These are phyloP conservation scores for Hypoxylon sp. DNA, from an alignment of 2,329 filamentous ascomycete genomes.

Conservation along the genomic window DNA sequence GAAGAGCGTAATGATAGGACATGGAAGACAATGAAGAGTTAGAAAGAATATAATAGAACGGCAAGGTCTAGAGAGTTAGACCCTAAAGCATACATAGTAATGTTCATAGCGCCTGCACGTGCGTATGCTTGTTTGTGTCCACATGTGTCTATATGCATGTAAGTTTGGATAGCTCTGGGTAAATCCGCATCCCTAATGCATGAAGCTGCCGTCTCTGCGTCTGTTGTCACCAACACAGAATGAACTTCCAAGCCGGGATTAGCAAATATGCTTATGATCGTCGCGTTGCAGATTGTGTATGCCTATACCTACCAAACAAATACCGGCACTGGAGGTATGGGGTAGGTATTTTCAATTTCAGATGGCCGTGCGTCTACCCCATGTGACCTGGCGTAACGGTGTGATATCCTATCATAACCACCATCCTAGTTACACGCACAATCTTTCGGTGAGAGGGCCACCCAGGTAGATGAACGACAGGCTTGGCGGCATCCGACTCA, in stretches of 20 bases:
- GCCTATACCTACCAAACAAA: not conserved
- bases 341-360: not conserved
- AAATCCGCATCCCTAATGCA: not conserved
- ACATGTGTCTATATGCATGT: not conserved
- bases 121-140: not conserved
- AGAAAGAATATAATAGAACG: not conserved
- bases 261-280: not conserved
- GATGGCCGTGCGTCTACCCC: not conserved
- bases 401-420: not conserved
- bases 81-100: not conserved
- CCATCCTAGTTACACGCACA: not conserved
- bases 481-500: not conserved
- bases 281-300: not conserved
- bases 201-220: not conserved
- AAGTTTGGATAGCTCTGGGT: not conserved
- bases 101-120: not conserved
- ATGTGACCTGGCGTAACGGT: not conserved
- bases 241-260: not conserved
- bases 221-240: not conserved
- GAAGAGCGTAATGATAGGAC: not conserved
- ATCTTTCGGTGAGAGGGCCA: not conserved
- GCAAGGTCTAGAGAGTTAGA: not conserved
- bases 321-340: not conserved
- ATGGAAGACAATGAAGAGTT: not conserved
- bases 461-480: not conserved